These are phyloP conservation scores for Papiliotrema laurentii DNA, from an alignment of 1,284 basidiomycete species.

Conservation along the genomic window DNA sequence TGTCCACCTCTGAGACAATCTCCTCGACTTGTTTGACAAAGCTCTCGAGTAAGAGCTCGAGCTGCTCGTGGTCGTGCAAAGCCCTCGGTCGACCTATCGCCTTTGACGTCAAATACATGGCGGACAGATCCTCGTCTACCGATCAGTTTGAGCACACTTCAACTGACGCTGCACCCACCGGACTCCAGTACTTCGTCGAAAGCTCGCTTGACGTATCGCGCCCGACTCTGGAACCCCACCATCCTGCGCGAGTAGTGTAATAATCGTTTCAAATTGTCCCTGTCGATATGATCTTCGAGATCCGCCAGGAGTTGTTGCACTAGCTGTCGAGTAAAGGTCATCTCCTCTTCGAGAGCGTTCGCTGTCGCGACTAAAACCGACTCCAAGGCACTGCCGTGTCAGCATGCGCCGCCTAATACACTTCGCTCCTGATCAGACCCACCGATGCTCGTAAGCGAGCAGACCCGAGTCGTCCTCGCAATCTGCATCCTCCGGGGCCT, in stretches of 20 bases:
- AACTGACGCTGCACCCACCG: slow-evolving; percentile 53
- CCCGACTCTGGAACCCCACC: slow-evolving; percentile 80
- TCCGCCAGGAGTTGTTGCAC: slow-evolving; percentile 83
- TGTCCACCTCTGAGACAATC: slow-evolving; percentile 87
- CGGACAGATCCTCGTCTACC: slow-evolving; percentile 82
- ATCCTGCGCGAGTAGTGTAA: slow-evolving; percentile 84
- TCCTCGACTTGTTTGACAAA: slow-evolving; percentile 96
- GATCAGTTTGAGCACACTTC: neutral
- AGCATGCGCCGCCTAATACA: too few species aligned
- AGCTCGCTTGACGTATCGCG: slow-evolving; percentile 81
- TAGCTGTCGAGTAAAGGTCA: slow-evolving; percentile 78
- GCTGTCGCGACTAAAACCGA: slow-evolving; percentile 82
- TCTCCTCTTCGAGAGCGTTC: slow-evolving; percentile 85
- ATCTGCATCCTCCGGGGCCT: slow-evolving; percentile 13
- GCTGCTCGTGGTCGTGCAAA: slow-evolving; percentile 79
- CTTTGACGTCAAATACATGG: slow-evolving; percentile 86
- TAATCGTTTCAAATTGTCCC: slow-evolving; percentile 83
- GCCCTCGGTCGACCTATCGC: slow-evolving; percentile 57
- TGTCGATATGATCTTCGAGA: slow-evolving; percentile 87
- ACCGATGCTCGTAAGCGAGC: slow-evolving; percentile 83
- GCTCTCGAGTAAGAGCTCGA: slow-evolving; percentile 87
- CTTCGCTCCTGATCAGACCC: slow-evolving; percentile 32
- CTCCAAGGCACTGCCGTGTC: slow-evolving; percentile 67
- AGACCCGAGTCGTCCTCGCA: slow-evolving; percentile 41
- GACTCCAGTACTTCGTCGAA: slow-evolving; percentile 85